These are phyloP conservation scores for Solanum etuberosum DNA, from an alignment of 257 asterid genomes.

Conservation along the genomic window DNA sequence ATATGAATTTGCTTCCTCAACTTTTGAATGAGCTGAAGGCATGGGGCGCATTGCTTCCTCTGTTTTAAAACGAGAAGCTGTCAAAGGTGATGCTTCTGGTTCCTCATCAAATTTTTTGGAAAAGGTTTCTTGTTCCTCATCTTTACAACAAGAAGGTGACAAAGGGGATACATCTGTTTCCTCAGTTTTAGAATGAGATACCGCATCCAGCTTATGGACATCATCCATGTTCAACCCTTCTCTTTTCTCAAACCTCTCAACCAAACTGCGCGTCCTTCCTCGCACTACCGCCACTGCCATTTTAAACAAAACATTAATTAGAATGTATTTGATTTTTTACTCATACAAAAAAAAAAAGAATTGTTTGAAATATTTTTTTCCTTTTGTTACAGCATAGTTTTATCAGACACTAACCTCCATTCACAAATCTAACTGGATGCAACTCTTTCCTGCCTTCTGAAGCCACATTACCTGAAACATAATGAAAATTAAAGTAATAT, in stretches of 20 bases:
- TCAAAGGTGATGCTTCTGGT: neutral
- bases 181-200: slow-evolving; percentile 23
- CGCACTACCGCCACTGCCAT: slow-evolving; percentile 66
- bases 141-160: neutral
- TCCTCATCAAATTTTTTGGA: neutral
- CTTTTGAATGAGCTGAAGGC: neutral
- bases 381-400: neutral
- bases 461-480: slow-evolving; percentile 37
- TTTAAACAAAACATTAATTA: slow-evolving; percentile 11
- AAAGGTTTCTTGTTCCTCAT: neutral
- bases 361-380: neutral
- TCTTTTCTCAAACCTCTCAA: slow-evolving; percentile 80
- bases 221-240: slow-evolving; percentile 41
- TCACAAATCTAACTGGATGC: slow-evolving; percentile 58
- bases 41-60: neutral
- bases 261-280: slow-evolving; percentile 93
- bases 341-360: neutral
- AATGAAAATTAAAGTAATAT: neutral
- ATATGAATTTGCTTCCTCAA: neutral
- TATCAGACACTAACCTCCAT: slow-evolving; percentile 57
- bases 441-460: slow-evolving; percentile 32
- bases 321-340: neutral
- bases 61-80: neutral
- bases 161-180: slow-evolving; percentile 12
- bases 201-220: slow-evolving; percentile 18